Base-by-base conservation (phyloP, 495 filamentous ascomycete genomes). In the Talaromyces liani region DNA sequence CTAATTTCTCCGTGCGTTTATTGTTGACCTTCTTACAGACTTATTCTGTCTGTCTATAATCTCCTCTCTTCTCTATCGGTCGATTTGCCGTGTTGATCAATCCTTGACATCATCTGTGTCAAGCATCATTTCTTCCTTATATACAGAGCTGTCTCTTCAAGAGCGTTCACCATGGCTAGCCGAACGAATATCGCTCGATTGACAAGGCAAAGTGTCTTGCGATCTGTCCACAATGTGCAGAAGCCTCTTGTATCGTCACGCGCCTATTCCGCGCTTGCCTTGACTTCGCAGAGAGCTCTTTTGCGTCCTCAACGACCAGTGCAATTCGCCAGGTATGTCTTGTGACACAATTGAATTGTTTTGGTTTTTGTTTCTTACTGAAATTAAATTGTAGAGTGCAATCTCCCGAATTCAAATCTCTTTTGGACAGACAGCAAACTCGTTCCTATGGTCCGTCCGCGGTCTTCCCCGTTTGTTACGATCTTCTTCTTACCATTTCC, bases 391-490 rank as follows among this genome's bases (percentile, higher is more conserved):
- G 24, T 5, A 62, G 60, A 47, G 31, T 62, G 2, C 60, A 49
- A 51, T 62, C 60, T 18, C 56, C 56, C 27, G 56, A 58, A 22
- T 58, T 58, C 56, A 58, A 33, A 33, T 31, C 27, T 36, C 56
- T 58, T 16, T 41, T 41, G 36, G 36, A 16, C 36, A 41, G 36
- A 16, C 39, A 53, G 22, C 60, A 62, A 53, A 49, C 45, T 33
- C 60, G 60, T 49, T 16, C 9, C 51, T 62, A 62, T 62, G 60
- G 60, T 62, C 41, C 24, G 60, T 62, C 24, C 24, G 27, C 10
- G 8, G n/a, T 20, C 57, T 51, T 1, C 56, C 56, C 27, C 29
- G 14, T 54, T 22, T 33, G 16, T 51, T 33, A 29, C 41, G 60
- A 62, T 24, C 25, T 24, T 31, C 29, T 29, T 27, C 39, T 62